Evolutionary conservation across 2,329 filamentous ascomycete species (phyloP).

Genomic region (Aureobasidium sp.): DNA sequence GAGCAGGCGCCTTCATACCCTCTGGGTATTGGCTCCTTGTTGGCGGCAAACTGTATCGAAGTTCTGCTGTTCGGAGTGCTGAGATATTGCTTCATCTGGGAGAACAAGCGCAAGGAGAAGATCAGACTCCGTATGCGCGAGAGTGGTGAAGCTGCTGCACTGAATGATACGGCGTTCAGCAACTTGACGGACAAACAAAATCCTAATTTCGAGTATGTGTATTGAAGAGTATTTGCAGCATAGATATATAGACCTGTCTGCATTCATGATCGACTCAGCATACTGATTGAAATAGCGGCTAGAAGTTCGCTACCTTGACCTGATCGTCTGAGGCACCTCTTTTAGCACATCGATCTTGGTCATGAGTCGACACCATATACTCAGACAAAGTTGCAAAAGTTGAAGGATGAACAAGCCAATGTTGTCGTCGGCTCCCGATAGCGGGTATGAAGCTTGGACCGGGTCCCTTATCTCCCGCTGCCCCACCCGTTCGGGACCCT

Average conservation of each 20-base stretch:
- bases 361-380: background rate
- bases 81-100: background rate
- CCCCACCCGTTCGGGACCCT: constrained; percentile 1
- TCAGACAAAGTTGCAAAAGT: background rate
- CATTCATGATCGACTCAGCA: background rate
- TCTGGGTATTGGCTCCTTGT: background rate
- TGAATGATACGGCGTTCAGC: background rate
- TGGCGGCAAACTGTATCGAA: background rate
- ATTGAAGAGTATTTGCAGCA: background rate
- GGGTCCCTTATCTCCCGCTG: background rate
- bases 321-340: background rate
- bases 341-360: too few species aligned
- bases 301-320: background rate
- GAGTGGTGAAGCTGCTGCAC: background rate
- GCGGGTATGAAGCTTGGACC: background rate
- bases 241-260: background rate
- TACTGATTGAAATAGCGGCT: background rate
- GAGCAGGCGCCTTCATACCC: constrained; percentile 2
- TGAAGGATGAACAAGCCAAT: background rate
- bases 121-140: background rate
- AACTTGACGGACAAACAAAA: constrained; percentile 19
- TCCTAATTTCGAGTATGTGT: constrained; percentile 17
- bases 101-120: constrained; percentile 5
- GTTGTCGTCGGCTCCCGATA: constrained; percentile 1
- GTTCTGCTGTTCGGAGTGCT: background rate